These are phyloP conservation scores for Globisporangium cylindrosporum DNA, from an alignment of 352 stramenopile species.

Conservation along the genomic window DNA sequence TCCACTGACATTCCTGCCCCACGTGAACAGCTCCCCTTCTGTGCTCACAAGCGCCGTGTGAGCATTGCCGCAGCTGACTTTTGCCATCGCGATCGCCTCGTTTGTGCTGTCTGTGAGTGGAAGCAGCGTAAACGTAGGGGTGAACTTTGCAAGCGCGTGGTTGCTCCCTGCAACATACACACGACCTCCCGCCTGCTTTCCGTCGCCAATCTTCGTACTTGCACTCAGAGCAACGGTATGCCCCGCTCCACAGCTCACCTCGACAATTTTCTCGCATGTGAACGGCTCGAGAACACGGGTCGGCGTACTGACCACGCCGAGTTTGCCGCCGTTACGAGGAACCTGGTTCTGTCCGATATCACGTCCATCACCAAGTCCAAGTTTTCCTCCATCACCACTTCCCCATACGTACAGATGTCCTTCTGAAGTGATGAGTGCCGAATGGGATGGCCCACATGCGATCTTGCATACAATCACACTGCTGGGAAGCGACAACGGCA, in stretches of 20 bases:
- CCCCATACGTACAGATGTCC: conserved; percentile 75
- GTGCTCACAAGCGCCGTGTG: conserved; percentile 62
- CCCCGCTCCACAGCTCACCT: conserved; percentile 63
- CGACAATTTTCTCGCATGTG: conserved; percentile 40
- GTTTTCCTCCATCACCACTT: conserved; percentile 60
- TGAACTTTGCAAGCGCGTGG: conserved; percentile 63
- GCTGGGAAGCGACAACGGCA: conserved; percentile 28
- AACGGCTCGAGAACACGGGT: conserved; percentile 43
- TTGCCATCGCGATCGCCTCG: conserved; percentile 24
- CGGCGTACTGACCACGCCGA: conserved; percentile 37
- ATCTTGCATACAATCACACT: conserved; percentile 55
- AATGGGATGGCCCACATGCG: conserved; percentile 75
- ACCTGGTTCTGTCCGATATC: conserved; percentile 55
- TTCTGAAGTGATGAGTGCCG: conserved; percentile 52
- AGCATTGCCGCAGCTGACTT: conserved; percentile 62
- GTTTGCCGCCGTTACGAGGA: conserved; percentile 52
- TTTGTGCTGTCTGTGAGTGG: conserved; percentile 12
- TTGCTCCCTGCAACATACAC: conserved; percentile 70
- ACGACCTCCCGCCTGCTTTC: conserved; percentile 24
- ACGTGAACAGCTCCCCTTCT: conserved; percentile 70
- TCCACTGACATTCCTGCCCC: conserved; percentile 68
- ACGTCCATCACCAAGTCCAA: conserved; percentile 67
- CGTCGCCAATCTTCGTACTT: conserved; percentile 15
- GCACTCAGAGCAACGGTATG: conserved; percentile 60
- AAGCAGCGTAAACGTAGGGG: conserved; percentile 44